phyloP scores from a whole-genome alignment of 169 alveolate species.

The Cystoisospora suis region DNA sequence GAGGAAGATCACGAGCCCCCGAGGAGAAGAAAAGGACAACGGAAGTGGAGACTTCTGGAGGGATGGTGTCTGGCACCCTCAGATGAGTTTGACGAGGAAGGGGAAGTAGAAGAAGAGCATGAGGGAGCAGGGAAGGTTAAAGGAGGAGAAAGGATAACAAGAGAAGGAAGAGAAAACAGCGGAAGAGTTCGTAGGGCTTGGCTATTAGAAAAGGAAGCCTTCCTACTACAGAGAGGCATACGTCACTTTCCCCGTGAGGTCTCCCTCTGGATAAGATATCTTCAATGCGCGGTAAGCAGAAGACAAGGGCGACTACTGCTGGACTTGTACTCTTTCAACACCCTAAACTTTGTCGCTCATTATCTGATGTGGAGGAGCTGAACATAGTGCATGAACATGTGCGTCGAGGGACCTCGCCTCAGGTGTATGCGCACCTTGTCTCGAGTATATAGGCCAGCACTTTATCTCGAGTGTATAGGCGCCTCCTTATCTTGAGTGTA shows the following conservation, averaged over 20 bases:
- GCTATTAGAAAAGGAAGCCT: constrained; percentile 1
- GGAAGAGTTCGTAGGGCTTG: neutral
- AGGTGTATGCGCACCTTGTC: too few species aligned
- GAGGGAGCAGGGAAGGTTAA: too few species aligned
- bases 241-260: constrained; percentile 41
- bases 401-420: too few species aligned
- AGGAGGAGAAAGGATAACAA: neutral
- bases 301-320: neutral
- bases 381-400: too few species aligned
- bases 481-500: too few species aligned
- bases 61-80: neutral
- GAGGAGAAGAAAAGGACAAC: neutral
- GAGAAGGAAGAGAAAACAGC: neutral
- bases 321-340: too few species aligned
- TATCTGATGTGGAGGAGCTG: too few species aligned
- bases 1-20: neutral
- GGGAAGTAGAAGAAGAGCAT: neutral
- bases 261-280: constrained; percentile 24
- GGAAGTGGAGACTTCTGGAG: constrained; percentile 14
- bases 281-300: constrained; percentile 13
- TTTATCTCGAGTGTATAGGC: too few species aligned
- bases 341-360: too few species aligned
- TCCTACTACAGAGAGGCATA: constrained; percentile 37
- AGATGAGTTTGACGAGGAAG: neutral
- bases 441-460: too few species aligned